Evolutionary conservation across 2,329 filamentous ascomycete species (phyloP), one percentile per base, ranked within the genome.

Genomic region (Colletotrichum sp.): DNA sequence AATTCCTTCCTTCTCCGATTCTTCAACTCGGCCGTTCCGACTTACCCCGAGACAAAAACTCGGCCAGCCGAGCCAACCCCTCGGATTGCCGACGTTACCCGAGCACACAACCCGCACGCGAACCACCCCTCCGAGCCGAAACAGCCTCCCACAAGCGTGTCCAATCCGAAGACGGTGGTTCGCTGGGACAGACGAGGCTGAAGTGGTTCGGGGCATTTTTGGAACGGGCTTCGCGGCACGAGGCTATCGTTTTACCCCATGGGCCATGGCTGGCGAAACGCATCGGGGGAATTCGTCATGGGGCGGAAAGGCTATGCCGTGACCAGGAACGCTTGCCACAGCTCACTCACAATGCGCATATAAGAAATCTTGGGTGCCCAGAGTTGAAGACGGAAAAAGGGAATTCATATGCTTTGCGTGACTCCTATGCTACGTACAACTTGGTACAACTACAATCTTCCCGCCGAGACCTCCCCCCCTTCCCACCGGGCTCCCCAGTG

Each of bases 391-490:
- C 52, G 66, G 66, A 69, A 72, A 72, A 75, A 71, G 76, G 64
- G 57, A 75, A 78, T 34, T 78, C 77, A 77, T 77, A 77, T 78
- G 77, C 77, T 77, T 71, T 77, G 69, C 71, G 69, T 76, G 77
- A 77, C 77, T 78, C 77, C 77, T 77, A 76, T 77, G 77, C 71
- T 75, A 77, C 75, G 75, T 78, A 77, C 75, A 77, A 77, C 75
- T 77, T 52, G 75, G 72, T 72, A 77, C 76, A 73, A 76, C 77
- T 77, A 76, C 77, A 78, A 76, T 77, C 72, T 76, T 67, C 44
- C 74, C 72, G 71, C 55, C 73, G 64, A 72, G 73, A 76, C 57
- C 63, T 52, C 44, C 44, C 44, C 44, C 44, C n/a, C n/a, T 52
- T 21, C 44, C 49, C 57, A 60, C 72, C 72, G 70, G 59, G 59